phyloP scores from a whole-genome alignment of 257 asterid species.

The Echium plantagineum region DNA sequence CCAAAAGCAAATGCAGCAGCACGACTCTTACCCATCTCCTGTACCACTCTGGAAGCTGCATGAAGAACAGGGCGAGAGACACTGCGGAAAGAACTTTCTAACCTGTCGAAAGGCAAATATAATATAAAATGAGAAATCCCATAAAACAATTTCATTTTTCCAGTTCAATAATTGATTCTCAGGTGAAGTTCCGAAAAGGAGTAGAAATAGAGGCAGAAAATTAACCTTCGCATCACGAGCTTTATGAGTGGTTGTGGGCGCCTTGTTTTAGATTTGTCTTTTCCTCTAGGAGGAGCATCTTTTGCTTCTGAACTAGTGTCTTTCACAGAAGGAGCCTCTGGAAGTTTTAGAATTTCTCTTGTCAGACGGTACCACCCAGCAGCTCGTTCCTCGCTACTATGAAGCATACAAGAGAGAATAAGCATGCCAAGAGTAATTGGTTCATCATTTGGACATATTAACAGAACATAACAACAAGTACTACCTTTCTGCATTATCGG shows the following conservation, averaged over 20 bases:
- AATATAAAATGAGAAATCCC: constrained; percentile 9
- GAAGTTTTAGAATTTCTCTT: constrained; percentile 89
- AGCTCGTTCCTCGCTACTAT: constrained; percentile 97
- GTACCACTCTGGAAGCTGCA: constrained; percentile 96
- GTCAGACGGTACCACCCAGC: constrained; percentile 95
- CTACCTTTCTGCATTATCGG: constrained; percentile 86
- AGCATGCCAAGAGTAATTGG: neutral
- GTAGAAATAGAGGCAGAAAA: constrained; percentile 6
- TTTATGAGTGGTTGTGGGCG: constrained; percentile 96
- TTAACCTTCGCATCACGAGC: constrained; percentile 97
- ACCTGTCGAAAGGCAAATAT: constrained; percentile 29
- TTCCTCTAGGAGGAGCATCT: constrained; percentile 53
- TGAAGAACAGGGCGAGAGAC: constrained; percentile 95
- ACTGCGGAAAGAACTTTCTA: constrained; percentile 96
- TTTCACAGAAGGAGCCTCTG: constrained; percentile 72
- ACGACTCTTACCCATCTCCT: constrained; percentile 98
- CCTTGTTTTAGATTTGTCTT: constrained; percentile 75
- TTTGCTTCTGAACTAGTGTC: constrained; percentile 58
- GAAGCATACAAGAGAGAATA: neutral
- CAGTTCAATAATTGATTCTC: neutral
- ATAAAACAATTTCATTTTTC: neutral
- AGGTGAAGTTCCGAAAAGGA: neutral
- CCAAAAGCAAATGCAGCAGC: constrained; percentile 98
- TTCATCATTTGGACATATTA: neutral
- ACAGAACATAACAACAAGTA: neutral